Percentiles rank a stretch among this genome's conserved stretches.
Conservation (phyloP, 768 basidiomycete genomes). For the Trametes meyenii region DNA sequence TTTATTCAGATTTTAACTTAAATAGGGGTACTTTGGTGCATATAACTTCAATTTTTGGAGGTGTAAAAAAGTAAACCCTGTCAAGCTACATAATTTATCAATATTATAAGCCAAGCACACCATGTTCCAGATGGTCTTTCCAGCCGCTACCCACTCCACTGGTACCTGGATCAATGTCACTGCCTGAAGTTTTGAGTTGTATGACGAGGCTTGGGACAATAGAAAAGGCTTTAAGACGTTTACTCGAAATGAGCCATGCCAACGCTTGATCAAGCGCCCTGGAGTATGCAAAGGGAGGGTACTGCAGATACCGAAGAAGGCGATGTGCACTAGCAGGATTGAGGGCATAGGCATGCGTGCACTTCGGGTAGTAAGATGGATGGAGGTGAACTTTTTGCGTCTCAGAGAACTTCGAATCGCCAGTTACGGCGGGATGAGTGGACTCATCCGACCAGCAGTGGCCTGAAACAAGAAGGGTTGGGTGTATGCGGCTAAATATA, state of each 20-base stretch:
- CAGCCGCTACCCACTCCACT: slow-evolving; percentile 55
- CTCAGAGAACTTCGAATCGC: background rate
- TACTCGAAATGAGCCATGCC: slow-evolving; percentile 63
- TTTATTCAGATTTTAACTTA: no score
- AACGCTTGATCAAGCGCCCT: slow-evolving; percentile 77
- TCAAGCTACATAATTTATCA: no score
- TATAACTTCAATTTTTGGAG: no score
- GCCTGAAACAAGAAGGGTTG: slow-evolving; percentile 42
- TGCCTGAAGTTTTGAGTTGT: slow-evolving; percentile 60
- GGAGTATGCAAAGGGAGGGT: slow-evolving; percentile 74
- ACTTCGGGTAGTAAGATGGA: slow-evolving; percentile 63
- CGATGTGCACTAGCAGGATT: slow-evolving; percentile 61
- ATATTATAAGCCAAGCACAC: slow-evolving; percentile 42
- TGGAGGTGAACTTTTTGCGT: slow-evolving; percentile 41
- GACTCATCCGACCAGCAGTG: slow-evolving; percentile 82
- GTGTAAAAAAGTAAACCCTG: no score
- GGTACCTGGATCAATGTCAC: slow-evolving; percentile 52
- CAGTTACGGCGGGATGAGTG: slow-evolving; percentile 41
- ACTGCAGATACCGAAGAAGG: slow-evolving; percentile 58
- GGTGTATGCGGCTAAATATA: background rate
- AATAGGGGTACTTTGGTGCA: no score
- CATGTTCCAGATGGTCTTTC: slow-evolving; percentile 52
- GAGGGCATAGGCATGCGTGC: slow-evolving; percentile 74
- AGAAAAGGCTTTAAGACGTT: slow-evolving; percentile 60
- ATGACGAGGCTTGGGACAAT: slow-evolving; percentile 68